A percentile compares a stretch with the other conserved stretches of the same genome.
phyloP scores from a whole-genome alignment of 179 eudicot genomes.

The Vitellaria paradoxa region DNA sequence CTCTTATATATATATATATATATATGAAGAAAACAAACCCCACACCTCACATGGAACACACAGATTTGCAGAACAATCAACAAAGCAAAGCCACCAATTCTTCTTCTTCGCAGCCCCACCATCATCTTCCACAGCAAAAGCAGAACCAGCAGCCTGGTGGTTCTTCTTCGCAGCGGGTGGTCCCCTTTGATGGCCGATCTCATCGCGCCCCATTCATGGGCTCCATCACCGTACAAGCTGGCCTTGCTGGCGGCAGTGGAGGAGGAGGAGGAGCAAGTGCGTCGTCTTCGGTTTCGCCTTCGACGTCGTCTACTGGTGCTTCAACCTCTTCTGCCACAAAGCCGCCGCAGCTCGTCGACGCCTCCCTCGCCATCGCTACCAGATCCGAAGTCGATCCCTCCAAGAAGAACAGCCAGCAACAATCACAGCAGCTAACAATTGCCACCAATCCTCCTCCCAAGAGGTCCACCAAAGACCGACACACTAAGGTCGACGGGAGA shows the following conservation, averaged over 20 bases:
- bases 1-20: too few species aligned
- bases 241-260: background rate
- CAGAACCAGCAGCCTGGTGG: background rate
- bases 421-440: constrained; percentile 10
- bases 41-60: constrained; percentile 30
- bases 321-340: constrained; percentile 13
- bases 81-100: constrained; percentile 4
- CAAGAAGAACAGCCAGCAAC: constrained; percentile 10
- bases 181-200: constrained; percentile 11
- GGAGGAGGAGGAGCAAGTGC: background rate
- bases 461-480: constrained; percentile 50
- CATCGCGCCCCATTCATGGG: constrained; percentile 19
- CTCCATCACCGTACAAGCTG: constrained; percentile 23
- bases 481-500: constrained; percentile 54
- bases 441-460: constrained; percentile 18
- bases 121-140: constrained; percentile 13
- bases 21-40: background rate
- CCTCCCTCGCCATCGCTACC: constrained; percentile 52
- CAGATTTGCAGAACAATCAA: constrained; percentile 24
- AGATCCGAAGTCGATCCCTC: constrained; percentile 26
- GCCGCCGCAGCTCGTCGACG: constrained; percentile 30
- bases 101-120: constrained; percentile 5
- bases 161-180: background rate
- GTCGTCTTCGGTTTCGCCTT: constrained; percentile 14
- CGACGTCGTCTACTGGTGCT: background rate